phyloP scores from a whole-genome alignment of 495 filamentous ascomycete species.

The Xylaria longipes region DNA sequence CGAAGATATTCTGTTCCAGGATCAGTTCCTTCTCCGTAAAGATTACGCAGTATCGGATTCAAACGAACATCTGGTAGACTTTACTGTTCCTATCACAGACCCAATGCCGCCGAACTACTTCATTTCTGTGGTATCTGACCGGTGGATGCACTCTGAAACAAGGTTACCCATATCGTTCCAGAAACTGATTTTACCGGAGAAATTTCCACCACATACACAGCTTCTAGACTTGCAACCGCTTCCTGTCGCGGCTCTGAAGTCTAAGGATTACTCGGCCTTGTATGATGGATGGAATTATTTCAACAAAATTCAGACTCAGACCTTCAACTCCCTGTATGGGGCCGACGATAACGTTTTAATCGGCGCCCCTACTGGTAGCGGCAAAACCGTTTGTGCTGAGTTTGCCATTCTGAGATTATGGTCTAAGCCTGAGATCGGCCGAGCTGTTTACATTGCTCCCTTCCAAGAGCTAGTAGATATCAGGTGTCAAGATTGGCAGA shows the following conservation, averaged over 20 bases:
- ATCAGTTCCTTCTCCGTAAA: constrained; percentile 88
- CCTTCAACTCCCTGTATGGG: constrained; percentile 89
- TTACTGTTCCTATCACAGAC: constrained; percentile 94
- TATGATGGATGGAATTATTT: constrained; percentile 89
- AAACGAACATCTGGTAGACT: constrained; percentile 96
- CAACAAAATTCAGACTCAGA: constrained; percentile 97
- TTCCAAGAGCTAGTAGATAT: constrained; percentile 93
- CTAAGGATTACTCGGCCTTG: constrained; percentile 77
- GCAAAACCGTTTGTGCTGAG: constrained; percentile 96
- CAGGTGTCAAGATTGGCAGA: constrained; percentile 80
- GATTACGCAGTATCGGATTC: constrained; percentile 80
- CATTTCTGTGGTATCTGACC: constrained; percentile 88
- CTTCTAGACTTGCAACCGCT: constrained; percentile 89
- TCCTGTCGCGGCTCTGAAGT: constrained; percentile 86
- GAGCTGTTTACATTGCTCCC: constrained; percentile 93
- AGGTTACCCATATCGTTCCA: constrained; percentile 93
- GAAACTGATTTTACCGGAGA: constrained; percentile 91
- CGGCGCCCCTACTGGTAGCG: constrained; percentile 87
- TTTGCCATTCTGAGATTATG: constrained; percentile 91
- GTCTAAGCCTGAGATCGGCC: constrained; percentile 72
- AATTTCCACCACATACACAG: constrained; percentile 92
- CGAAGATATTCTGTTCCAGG: constrained; percentile 94
- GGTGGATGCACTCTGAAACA: constrained; percentile 98
- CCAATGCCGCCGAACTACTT: constrained; percentile 99
- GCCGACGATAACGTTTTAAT: constrained; percentile 93